Evolutionary conservation across 1,284 basidiomycete species (phyloP).

Genomic region (Cystobasidiaceae sp.): DNA sequence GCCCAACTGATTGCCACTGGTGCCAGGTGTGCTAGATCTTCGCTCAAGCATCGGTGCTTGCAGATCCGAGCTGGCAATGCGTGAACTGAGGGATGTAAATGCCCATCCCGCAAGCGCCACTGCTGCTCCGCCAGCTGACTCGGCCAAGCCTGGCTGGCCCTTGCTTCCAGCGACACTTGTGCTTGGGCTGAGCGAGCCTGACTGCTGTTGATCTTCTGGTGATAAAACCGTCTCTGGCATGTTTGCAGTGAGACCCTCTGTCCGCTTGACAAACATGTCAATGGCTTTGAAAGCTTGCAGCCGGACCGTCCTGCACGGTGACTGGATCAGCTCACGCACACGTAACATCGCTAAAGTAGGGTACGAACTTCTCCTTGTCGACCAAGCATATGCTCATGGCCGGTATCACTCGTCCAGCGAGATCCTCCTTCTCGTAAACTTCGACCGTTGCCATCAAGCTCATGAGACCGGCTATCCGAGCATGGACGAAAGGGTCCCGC

Average conservation of each 20-base stretch:
- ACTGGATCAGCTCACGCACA: background rate
- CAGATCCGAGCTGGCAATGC: constrained; percentile 49
- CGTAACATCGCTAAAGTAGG: background rate
- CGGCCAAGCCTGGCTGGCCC: constrained; percentile 59
- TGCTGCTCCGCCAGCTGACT: constrained; percentile 80
- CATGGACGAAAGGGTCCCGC: constrained; percentile 87
- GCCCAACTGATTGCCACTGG: no score
- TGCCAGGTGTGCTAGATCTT: constrained; percentile 45
- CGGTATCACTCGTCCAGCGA: constrained; percentile 84
- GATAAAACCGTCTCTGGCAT: constrained; percentile 52
- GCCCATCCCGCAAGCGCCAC: constrained; percentile 90
- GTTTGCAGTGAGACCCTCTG: constrained; percentile 69
- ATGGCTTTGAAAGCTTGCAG: constrained; percentile 92
- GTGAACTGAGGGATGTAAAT: constrained; percentile 75
- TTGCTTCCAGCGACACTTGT: constrained; percentile 30
- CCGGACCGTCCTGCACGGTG: constrained; percentile 62
- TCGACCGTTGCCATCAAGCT: constrained; percentile 93
- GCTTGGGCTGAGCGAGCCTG: constrained; percentile 28
- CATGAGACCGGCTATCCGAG: constrained; percentile 90
- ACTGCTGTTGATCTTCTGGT: constrained; percentile 46
- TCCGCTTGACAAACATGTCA: constrained; percentile 72
- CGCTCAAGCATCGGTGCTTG: constrained; percentile 7
- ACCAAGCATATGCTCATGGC: constrained; percentile 71
- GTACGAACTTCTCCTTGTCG: constrained; percentile 61
- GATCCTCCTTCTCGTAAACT: constrained; percentile 78